Conservation (phyloP, 805 yeast species). For the Ogataea neopini region DNA sequence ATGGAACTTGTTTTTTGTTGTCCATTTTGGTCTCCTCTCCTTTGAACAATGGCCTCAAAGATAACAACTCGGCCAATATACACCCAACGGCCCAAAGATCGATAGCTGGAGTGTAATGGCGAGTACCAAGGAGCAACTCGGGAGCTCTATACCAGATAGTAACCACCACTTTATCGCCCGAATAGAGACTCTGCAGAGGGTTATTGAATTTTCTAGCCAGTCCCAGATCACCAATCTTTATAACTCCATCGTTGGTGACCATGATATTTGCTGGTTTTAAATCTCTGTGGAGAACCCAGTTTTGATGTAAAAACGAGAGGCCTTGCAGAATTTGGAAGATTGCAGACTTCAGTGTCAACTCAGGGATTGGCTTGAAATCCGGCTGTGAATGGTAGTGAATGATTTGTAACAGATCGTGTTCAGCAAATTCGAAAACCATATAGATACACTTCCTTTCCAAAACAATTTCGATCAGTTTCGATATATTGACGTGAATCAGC, state of each 20-base stretch:
- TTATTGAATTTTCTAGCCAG: conserved; percentile 85
- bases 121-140: conserved; percentile 82
- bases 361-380: conserved; percentile 75
- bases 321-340: conserved; percentile 94
- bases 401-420: conserved; percentile 90
- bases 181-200: conserved; percentile 80
- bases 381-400: conserved; percentile 95
- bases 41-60: conserved; percentile 89
- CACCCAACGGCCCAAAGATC: conserved; percentile 97
- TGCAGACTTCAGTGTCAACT: conserved; percentile 74
- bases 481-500: conserved; percentile 74
- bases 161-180: conserved; percentile 95
- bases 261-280: conserved; percentile 96
- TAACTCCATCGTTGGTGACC: conserved; percentile 88
- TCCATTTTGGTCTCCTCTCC: conserved; percentile 98
- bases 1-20: conserved; percentile 88
- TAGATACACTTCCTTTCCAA: conserved; percentile 87
- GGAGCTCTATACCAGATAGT: conserved; percentile 98
- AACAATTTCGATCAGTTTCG: conserved; percentile 77
- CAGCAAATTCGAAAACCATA: conserved; percentile 95
- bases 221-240: conserved; percentile 94
- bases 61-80: conserved; percentile 85
- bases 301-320: conserved; percentile 86
- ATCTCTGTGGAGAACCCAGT: conserved; percentile 96
- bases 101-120: conserved; percentile 90